Percentiles rank a stretch among this genome's conserved stretches.
phyloP scores from a whole-genome alignment of 441 rosid genomes.

The Adansonia rubrostipa region DNA sequence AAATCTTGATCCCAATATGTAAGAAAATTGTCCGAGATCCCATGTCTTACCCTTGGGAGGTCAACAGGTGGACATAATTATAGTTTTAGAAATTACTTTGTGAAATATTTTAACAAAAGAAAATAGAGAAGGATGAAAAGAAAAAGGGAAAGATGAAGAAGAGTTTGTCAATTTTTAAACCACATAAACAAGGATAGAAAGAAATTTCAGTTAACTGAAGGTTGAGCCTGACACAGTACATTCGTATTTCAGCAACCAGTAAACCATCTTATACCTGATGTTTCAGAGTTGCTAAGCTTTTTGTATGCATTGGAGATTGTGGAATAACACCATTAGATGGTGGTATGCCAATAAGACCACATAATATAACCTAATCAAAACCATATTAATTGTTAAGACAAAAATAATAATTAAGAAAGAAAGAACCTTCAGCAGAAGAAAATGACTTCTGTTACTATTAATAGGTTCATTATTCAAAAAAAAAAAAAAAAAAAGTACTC shows the following conservation, averaged over 20 bases:
- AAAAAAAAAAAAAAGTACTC: background rate
- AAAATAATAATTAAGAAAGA: background rate
- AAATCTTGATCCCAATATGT: slow-evolving; percentile 15
- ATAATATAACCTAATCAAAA: slow-evolving; percentile 56
- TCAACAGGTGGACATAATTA: background rate
- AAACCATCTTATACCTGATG: slow-evolving; percentile 57
- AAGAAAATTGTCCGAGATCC: slow-evolving; percentile 2
- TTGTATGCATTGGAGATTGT: slow-evolving; percentile 86
- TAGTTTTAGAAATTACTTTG: background rate
- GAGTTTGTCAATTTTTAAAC: background rate
- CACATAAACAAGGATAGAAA: background rate
- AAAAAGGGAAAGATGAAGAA: background rate
- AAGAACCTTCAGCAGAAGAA: background rate
- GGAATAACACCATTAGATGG: slow-evolving; percentile 88
- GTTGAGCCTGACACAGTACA: background rate
- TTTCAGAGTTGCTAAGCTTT: slow-evolving; percentile 76
- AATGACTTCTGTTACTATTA: background rate
- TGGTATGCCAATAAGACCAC: slow-evolving; percentile 84
- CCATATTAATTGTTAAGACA: slow-evolving; percentile 20
- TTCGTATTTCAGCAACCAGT: background rate
- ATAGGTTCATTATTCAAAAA: slow-evolving; percentile 4
- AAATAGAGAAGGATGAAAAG: background rate
- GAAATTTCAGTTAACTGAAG: background rate
- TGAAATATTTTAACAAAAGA: background rate
- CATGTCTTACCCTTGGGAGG: background rate